phyloP scores from a whole-genome alignment of 495 filamentous ascomycete genomes.

The Neurospora sp. region DNA sequence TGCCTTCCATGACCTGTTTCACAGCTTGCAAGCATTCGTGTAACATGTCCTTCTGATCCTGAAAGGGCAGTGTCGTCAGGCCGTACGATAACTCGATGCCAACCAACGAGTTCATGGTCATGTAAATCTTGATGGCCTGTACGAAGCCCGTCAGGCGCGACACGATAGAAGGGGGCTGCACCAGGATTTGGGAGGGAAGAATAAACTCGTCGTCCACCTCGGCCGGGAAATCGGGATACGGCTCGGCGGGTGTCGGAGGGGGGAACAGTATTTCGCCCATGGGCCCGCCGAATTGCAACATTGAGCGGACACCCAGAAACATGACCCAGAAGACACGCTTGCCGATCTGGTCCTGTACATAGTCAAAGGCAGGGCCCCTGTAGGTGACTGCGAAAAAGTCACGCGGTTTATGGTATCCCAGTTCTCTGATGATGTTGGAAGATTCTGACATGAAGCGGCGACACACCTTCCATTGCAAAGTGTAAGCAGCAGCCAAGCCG shows the following conservation, averaged over 20 bases:
- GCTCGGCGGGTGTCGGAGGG: conserved; percentile 59
- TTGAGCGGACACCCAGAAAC: conserved; percentile 53
- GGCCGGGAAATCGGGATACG: conserved; percentile 68
- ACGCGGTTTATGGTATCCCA: conserved; percentile 48
- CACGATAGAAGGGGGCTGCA: conserved; percentile 51
- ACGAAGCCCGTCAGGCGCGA: conserved; percentile 68
- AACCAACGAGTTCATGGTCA: conserved; percentile 55
- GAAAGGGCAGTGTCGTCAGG: conserved; percentile 58
- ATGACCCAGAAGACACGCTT: conserved; percentile 72
- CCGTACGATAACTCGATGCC: conserved; percentile 68
- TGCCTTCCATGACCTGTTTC: conserved; percentile 47
- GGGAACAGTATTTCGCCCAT: conserved; percentile 55
- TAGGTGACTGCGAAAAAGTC: conserved; percentile 23
- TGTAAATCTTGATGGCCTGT: conserved; percentile 59
- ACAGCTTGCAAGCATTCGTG: conserved; percentile 49
- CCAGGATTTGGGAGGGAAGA: conserved; percentile 47
- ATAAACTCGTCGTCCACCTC: conserved; percentile 77
- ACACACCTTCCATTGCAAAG: conserved; percentile 54
- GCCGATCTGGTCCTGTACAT: conserved; percentile 67
- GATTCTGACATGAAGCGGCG: conserved; percentile 66
- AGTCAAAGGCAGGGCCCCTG: conserved; percentile 40
- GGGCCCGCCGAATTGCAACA: conserved; percentile 59
- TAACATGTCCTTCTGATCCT: conserved; percentile 54
- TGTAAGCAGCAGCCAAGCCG: conserved; percentile 58
- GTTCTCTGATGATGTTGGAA: conserved; percentile 57